Evolutionary conservation across 2,329 filamentous ascomycete species (phyloP).

Genomic region (Magnaporthiopsis rhizophila): DNA sequence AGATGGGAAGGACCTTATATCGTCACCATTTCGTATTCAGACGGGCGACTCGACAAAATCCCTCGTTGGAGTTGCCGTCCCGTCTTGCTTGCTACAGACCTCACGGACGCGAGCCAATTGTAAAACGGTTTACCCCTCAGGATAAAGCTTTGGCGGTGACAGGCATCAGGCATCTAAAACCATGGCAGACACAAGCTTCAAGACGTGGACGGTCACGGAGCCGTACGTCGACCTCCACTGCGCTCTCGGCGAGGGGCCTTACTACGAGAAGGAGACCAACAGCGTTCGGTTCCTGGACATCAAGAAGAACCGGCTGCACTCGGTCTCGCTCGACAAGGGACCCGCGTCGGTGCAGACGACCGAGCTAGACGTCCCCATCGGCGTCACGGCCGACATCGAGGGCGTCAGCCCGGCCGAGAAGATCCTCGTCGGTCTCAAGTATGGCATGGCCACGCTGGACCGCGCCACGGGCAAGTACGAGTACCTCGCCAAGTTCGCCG

Average conservation of each 20-base stretch:
- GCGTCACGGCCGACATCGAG: slow-evolving; percentile 72
- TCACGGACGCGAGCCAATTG: not conserved
- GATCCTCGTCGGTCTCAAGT: slow-evolving; percentile 73
- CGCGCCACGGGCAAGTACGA: slow-evolving; percentile 47
- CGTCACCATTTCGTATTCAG: not conserved
- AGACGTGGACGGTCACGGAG: slow-evolving; percentile 26
- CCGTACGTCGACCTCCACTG: slow-evolving; percentile 57
- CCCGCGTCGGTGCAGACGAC: slow-evolving; percentile 54
- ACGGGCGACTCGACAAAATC: not conserved
- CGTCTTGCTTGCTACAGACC: not conserved
- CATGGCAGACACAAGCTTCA: too few relatives aligned
- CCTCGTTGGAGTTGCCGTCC: not conserved
- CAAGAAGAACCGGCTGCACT: slow-evolving; percentile 65
- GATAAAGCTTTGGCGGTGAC: too few relatives aligned
- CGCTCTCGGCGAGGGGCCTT: slow-evolving; percentile 65
- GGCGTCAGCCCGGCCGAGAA: slow-evolving; percentile 52
- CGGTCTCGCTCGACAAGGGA: slow-evolving; percentile 57
- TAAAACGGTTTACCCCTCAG: not conserved
- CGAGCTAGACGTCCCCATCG: slow-evolving; percentile 45
- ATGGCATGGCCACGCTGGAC: slow-evolving; percentile 72
- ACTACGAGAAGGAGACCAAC: slow-evolving; percentile 58
- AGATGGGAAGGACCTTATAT: not conserved
- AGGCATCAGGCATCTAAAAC: too few relatives aligned
- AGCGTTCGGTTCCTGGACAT: slow-evolving; percentile 76
- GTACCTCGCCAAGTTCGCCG: slow-evolving; percentile 41